phyloP scores from a whole-genome alignment of 495 filamentous ascomycete genomes.

The Chaetomium fimeti region DNA sequence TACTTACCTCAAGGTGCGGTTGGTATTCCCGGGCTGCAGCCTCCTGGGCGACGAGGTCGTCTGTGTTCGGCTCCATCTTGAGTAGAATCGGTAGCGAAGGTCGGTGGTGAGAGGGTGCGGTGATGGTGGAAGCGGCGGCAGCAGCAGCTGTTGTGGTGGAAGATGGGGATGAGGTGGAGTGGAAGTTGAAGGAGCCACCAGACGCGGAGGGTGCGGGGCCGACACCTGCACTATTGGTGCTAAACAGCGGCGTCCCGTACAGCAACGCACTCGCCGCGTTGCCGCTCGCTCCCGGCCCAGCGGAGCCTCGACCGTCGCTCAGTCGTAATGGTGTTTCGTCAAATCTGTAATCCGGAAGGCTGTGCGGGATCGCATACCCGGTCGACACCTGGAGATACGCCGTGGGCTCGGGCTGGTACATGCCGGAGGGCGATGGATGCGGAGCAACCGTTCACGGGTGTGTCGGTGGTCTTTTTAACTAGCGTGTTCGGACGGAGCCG shows the following conservation, averaged over 20 bases:
- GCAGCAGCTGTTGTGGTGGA: slow-evolving; percentile 32
- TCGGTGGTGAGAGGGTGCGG: slow-evolving; percentile 27
- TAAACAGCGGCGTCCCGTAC: slow-evolving; percentile 30
- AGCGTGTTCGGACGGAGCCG: slow-evolving; percentile 12
- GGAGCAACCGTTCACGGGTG: neutral
- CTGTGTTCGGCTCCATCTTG: slow-evolving; percentile 44
- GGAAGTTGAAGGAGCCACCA: slow-evolving; percentile 30
- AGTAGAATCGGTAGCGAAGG: slow-evolving; percentile 22
- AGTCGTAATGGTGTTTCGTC: slow-evolving; percentile 43
- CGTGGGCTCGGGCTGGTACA: slow-evolving; percentile 56
- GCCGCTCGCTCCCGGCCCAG: slow-evolving; percentile 25
- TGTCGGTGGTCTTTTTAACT: slow-evolving; percentile 7
- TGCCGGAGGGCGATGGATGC: slow-evolving; percentile 33
- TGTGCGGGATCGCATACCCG: slow-evolving; percentile 41
- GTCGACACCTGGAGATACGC: slow-evolving; percentile 44
- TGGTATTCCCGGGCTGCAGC: slow-evolving; percentile 62
- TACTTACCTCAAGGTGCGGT: slow-evolving; percentile 61
- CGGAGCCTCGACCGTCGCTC: slow-evolving; percentile 26
- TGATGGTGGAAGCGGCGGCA: slow-evolving; percentile 26
- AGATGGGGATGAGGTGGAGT: slow-evolving; percentile 28
- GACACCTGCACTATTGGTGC: slow-evolving; percentile 28
- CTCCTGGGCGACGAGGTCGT: slow-evolving; percentile 54
- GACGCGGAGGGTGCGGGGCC: slow-evolving; percentile 39
- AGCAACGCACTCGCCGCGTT: slow-evolving; percentile 26
- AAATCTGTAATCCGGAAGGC: slow-evolving; percentile 47